Conservation (phyloP, 2,329 filamentous ascomycete genomes). For the Helotiales sp. region DNA sequence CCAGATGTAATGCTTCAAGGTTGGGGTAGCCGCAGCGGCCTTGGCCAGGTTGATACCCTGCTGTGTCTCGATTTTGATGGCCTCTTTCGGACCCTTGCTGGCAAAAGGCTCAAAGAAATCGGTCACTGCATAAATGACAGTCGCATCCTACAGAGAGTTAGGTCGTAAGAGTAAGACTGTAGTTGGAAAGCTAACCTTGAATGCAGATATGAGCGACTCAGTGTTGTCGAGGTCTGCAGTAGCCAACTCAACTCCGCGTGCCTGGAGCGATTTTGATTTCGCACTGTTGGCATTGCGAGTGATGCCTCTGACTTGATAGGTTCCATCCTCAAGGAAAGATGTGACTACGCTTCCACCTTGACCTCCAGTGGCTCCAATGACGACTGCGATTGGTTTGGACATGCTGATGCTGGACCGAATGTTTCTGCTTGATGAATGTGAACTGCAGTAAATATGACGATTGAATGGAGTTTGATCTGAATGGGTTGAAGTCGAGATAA, state of each 20-base stretch:
- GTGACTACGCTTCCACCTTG: conserved; percentile 55
- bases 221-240: conserved; percentile 50
- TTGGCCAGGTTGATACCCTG: conserved; percentile 53
- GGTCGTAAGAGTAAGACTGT: not conserved
- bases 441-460: too few species aligned
- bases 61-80: conserved; percentile 46
- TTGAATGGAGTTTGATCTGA: too few species aligned
- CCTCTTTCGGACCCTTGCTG: conserved; percentile 41
- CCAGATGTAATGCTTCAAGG: conserved; percentile 51
- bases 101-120: conserved; percentile 60
- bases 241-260: conserved; percentile 50
- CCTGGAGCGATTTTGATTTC: conserved; percentile 46
- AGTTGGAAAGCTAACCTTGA: conserved; percentile 39
- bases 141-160: conserved; percentile 44
- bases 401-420: too few species aligned
- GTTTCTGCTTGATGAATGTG: too few species aligned
- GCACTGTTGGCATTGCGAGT: conserved; percentile 51
- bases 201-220: conserved; percentile 47
- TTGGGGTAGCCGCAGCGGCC: conserved; percentile 48
- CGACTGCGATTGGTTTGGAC: conserved; percentile 41
- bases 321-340: conserved; percentile 46
- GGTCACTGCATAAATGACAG: conserved; percentile 59
- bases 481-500: too few species aligned
- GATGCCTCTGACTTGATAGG: conserved; percentile 51
- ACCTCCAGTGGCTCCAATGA: conserved; percentile 54